Evolutionary conservation across 108 stramenopile species (phyloP), one percentile per base, ranked within the genome.

Genomic region (Nitzschia putrida): DNA sequence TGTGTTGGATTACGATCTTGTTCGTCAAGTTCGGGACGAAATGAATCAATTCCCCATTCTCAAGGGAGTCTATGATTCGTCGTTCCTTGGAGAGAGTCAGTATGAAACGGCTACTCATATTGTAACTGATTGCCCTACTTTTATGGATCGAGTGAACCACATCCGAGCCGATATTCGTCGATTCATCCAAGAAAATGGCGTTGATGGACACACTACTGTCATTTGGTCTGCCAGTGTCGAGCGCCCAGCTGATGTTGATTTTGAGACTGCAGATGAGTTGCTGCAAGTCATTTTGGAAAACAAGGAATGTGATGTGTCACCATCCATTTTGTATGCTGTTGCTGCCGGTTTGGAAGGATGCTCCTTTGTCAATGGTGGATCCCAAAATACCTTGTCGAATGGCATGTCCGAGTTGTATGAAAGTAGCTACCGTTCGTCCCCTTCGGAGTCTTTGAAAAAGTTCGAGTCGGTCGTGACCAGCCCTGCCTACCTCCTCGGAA

Each of bases 291-390:
- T 80, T 43, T 42, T 79, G 52, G 71, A 85, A 63, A 66, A 77
- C 69, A 16, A 38, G 24, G 51, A 76, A 20, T 47, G 34, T n/a
- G 85, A 86, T 71, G 79, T 88, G 57, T 85, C 90, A 23, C 93
- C 91, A 3, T 88, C 86, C 47, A 83, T 94, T 57, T 73, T 91
- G 10, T 94, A 94, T 71, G 91, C 91, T 39, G 73, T 78, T 10
- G 93, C 93, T 23, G 68, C 91, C 8, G 83, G 82, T 34, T 81
- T 94, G n/a, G 90, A 92, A 63, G 88, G 90, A 56, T 91, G 89
- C 64, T 86, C 88, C 24, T 94, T 94, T 72, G 87, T 91, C 51
- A 94, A 94, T 70, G 91, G 89, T 41, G 93, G 89, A 44, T 86
- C 84, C 21, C 91, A 92, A 60, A 92, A 94, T 69, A 94, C 93